Conservation (phyloP, 179 eudicot genomes). For the Nepenthes alata region DNA sequence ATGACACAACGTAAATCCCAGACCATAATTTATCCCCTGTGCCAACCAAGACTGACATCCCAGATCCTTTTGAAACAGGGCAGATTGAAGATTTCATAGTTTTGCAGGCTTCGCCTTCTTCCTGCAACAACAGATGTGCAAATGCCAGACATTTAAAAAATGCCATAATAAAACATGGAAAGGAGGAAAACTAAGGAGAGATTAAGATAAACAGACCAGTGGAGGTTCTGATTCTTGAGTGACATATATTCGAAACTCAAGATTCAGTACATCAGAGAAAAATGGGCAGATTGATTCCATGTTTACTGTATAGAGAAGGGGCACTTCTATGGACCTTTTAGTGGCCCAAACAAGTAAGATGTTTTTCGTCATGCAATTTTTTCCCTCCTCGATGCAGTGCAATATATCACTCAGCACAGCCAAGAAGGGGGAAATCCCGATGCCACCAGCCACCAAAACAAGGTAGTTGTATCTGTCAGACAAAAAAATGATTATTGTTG, state of each 20-base stretch:
- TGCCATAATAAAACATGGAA: background rate
- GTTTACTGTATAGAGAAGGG: slow-evolving; percentile 52
- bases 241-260: slow-evolving; percentile 72
- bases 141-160: background rate
- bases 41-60: slow-evolving; percentile 68
- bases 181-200: background rate
- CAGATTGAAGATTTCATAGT: slow-evolving; percentile 20
- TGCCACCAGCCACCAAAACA: slow-evolving; percentile 85
- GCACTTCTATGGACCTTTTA: slow-evolving; percentile 63
- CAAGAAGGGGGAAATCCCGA: slow-evolving; percentile 85
- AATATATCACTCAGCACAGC: slow-evolving; percentile 78
- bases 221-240: slow-evolving; percentile 72
- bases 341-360: slow-evolving; percentile 78
- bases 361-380: slow-evolving; percentile 59
- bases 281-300: slow-evolving; percentile 50
- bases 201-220: slow-evolving; percentile 27
- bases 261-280: slow-evolving; percentile 46
- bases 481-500: background rate
- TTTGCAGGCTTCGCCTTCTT: slow-evolving; percentile 39
- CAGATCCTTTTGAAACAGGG: slow-evolving; percentile 23
- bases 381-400: slow-evolving; percentile 51
- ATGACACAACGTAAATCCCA: slow-evolving; percentile 52
- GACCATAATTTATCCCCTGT: slow-evolving; percentile 79
- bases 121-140: slow-evolving; percentile 30
- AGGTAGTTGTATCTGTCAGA: slow-evolving; percentile 58